Conservation (phyloP, 106 monocot species). For the Allium sativum region DNA sequence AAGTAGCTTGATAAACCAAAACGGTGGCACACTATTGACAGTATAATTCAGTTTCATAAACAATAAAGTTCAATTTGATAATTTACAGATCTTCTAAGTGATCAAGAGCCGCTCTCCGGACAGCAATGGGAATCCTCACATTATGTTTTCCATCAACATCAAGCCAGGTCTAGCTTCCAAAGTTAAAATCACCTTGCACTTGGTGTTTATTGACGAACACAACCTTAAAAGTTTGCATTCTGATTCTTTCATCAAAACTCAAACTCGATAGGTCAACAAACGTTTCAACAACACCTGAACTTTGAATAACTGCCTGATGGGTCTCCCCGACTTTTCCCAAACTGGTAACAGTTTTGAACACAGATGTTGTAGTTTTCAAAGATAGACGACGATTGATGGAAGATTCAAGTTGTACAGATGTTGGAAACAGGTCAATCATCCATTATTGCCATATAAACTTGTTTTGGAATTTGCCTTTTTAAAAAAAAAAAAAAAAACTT, state of each 20-base stretch:
- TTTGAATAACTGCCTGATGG: constrained; percentile 19
- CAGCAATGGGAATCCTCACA: constrained; percentile 1
- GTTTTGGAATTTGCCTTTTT: no score
- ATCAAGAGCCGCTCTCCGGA: constrained; percentile 14
- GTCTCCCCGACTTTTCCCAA: constrained; percentile 26
- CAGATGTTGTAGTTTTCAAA: constrained; percentile 7
- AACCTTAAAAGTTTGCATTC: constrained; percentile 32
- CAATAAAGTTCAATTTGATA: no score
- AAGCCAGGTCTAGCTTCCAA: background rate
- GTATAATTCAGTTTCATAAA: no score
- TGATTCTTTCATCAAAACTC: constrained; percentile 19
- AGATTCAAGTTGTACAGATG: constrained; percentile 37
- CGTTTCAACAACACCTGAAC: constrained; percentile 19
- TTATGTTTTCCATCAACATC: background rate
- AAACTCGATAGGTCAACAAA: constrained; percentile 28
- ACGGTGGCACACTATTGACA: no score
- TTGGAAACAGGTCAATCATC: constrained; percentile 7
- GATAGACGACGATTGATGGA: constrained; percentile 38
- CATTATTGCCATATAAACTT: no score
- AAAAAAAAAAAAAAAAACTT: no score
- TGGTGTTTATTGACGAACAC: constrained; percentile 9
- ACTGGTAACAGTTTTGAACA: constrained; percentile 39
- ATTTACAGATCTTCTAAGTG: background rate
- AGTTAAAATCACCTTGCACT: constrained; percentile 4
- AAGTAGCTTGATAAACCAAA: no score